These are phyloP conservation scores for Meyerozyma athensensis DNA, from an alignment of 1,139 yeast species.

Conservation along the genomic window DNA sequence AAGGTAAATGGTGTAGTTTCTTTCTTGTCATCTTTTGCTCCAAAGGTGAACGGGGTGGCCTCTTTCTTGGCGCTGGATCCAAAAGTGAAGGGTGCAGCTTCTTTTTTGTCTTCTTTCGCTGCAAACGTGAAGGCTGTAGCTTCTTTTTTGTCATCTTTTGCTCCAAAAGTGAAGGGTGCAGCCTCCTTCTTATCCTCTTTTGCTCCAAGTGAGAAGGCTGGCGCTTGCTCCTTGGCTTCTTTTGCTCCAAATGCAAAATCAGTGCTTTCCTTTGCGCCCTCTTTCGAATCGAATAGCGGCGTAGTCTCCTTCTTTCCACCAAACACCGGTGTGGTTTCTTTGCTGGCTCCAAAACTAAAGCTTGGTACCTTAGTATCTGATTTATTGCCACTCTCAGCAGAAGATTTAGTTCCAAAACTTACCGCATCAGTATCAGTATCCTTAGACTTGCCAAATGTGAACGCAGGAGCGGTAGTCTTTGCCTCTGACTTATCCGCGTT, in stretches of 20 bases:
- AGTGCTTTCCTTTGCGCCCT: too few species aligned
- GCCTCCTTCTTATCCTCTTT: slow-evolving; percentile 7
- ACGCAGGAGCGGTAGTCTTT: slow-evolving; percentile 3
- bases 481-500: neutral
- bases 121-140: too few species aligned
- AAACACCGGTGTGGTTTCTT: neutral
- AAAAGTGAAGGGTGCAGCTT: too few species aligned
- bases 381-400: neutral
- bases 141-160: too few species aligned
- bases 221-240: neutral
- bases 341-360: slow-evolving; percentile 4
- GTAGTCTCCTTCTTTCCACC: too few species aligned
- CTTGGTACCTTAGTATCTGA: neutral
- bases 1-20: neutral
- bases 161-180: slow-evolving; percentile 8
- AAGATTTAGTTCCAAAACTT: slow-evolving; percentile 2
- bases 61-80: too few species aligned
- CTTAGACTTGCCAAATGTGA: slow-evolving; percentile 4
- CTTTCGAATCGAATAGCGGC: too few species aligned
- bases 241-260: too few species aligned
- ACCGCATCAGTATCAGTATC: slow-evolving; percentile 1
- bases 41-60: neutral
- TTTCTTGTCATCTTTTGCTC: too few species aligned
- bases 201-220: slow-evolving; percentile 11
- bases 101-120: too few species aligned